Evolutionary conservation across 2,329 filamentous ascomycete genomes (phyloP).

Genomic region (Graphilbum sp.): DNA sequence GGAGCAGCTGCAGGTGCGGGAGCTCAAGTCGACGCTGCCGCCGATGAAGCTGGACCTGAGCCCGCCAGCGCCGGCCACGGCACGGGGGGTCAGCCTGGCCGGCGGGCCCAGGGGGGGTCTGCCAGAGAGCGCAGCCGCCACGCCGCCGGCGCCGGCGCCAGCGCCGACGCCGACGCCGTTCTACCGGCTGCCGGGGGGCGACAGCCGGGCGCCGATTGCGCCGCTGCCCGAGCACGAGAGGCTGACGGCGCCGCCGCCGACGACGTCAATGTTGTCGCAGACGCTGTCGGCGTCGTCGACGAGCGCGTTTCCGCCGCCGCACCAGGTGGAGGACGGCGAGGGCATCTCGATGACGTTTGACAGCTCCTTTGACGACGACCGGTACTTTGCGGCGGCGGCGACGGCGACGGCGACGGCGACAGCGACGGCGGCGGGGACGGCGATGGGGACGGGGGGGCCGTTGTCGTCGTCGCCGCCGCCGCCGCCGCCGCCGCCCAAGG

Average conservation of each 20-base stretch:
- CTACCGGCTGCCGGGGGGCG: no score
- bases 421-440: not conserved
- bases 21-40: conserved; percentile 76
- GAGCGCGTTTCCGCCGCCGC: not conserved
- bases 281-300: not conserved
- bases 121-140: no score
- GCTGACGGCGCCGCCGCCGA: conserved; percentile 10
- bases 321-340: conserved; percentile 22
- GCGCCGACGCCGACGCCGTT: no score
- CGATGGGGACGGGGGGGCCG: no score
- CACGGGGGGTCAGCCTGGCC: no score
- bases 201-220: no score
- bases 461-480: conserved; percentile 7
- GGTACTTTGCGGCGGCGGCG: not conserved
- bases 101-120: no score
- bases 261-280: not conserved
- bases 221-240: conserved; percentile 6
- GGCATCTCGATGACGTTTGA: conserved; percentile 59
- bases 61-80: no score
- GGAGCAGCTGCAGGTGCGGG: conserved; percentile 45
- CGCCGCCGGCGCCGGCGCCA: no score
- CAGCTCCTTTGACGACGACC: conserved; percentile 33
- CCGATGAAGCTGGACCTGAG: conserved; percentile 64
- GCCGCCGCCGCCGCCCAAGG: conserved; percentile 16
- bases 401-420: not conserved